Base-by-base conservation (phyloP, 148 eudicot species). In the Rhododendron vialii region DNA sequence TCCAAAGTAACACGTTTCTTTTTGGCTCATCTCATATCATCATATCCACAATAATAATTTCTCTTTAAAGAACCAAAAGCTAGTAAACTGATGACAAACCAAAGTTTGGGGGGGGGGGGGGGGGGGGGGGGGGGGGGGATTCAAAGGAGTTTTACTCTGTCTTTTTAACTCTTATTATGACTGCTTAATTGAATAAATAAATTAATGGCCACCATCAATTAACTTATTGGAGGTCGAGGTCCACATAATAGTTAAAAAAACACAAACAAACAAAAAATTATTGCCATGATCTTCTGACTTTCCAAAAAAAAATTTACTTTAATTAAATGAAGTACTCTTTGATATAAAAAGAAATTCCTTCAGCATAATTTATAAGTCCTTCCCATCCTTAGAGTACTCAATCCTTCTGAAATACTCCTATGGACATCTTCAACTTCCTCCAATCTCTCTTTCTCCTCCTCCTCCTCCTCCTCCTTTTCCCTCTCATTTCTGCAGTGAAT, bases 371-470 rank as follows among this genome's bases (percentile, higher is more conserved):
- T 28, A 15, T 20, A 20, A 30, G 67, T 30, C 28, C 67, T 33
- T 14, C 2, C 38, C 83, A 81, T 28, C 45, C 26, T 81, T 18
- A 18, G 83, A 53, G 30, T 30, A 30, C 14, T 81, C 38, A 20
- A 20, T 33, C 38, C 76, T 81, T 35, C 36, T 11, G 43, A 53
- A 41, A 41, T 41, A 63, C 22, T 30, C 30, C 74, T 28, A 91
- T 91, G 93, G 91, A 82, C 84, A 50, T 85, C 86, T 57, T 79
- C 55, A 87, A 87, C 90, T 61, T 75, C 88, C 53, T 85, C 82
- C 33, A 36, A 50, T 36, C 36, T 12, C 80, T 90, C 81, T 14
- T 28, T 13, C 75, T 47, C 38, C 77, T 89, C 33, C 71, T 84
- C n/a, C 87, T 88, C 48, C 73, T 57, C 38, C 77, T 89, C 33